Percentiles rank a stretch among this genome's conserved stretches.
Conservation (phyloP, 345 rosid genomes). For the Carallia pectinifolia region DNA sequence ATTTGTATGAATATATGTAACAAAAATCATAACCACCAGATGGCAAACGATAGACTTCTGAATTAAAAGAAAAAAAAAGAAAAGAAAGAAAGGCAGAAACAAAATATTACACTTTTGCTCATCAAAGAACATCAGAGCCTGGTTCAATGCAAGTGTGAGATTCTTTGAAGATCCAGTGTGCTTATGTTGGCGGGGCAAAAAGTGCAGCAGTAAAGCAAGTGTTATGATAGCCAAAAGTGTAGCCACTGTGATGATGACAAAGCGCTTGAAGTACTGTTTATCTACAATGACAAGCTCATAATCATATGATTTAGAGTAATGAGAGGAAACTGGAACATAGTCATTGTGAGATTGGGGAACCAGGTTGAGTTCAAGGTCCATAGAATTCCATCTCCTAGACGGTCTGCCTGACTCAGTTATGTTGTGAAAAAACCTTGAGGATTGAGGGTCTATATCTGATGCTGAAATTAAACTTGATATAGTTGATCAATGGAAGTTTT, state of each 20-base stretch:
- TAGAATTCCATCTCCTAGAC: slow-evolving; percentile 45
- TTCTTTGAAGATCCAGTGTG: slow-evolving; percentile 40
- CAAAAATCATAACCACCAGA: background rate
- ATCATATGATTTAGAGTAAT: slow-evolving; percentile 46
- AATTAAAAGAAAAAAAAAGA: background rate
- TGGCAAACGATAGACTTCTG: background rate
- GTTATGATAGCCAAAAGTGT: slow-evolving; percentile 24
- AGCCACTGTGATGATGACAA: slow-evolving; percentile 30
- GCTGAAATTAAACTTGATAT: slow-evolving; percentile 15
- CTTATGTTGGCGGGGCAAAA: slow-evolving; percentile 37
- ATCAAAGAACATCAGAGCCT: slow-evolving; percentile 57
- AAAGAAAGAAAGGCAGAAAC: background rate
- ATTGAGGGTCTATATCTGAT: slow-evolving; percentile 9
- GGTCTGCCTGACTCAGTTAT: slow-evolving; percentile 40
- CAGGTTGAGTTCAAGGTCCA: slow-evolving; percentile 31
- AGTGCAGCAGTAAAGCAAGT: slow-evolving; percentile 27
- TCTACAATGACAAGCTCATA: slow-evolving; percentile 47
- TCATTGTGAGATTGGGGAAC: slow-evolving; percentile 26
- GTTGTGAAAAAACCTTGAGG: slow-evolving; percentile 36
- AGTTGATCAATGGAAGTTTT: slow-evolving; percentile 3
- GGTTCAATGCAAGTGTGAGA: slow-evolving; percentile 53
- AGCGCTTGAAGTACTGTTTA: slow-evolving; percentile 39
- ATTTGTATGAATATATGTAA: background rate
- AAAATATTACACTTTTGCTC: slow-evolving; percentile 53
- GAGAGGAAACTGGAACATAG: slow-evolving; percentile 45